These are phyloP conservation scores for Diversispora epigaea DNA, from an alignment of 192 early-diverging fungal genomes.

Conservation along the genomic window DNA sequence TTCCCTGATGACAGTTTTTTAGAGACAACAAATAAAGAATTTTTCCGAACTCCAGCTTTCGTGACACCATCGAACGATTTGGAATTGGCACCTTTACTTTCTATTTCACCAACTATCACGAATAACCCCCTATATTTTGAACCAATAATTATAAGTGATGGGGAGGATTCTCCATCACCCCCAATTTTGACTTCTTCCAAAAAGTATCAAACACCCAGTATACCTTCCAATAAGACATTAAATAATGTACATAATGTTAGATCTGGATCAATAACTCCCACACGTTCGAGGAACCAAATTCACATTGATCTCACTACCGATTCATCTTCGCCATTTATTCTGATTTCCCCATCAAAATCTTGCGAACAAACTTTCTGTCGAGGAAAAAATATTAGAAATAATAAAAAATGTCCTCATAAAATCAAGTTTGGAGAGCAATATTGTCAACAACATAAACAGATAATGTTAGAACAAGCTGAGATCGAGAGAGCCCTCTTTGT, in stretches of 20 bases:
- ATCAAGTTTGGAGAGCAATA: neutral
- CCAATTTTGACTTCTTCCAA: too few relatives aligned
- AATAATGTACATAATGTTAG: too few relatives aligned
- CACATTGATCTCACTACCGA: too few relatives aligned
- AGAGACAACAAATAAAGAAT: conserved; percentile 6
- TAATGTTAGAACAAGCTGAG: neutral
- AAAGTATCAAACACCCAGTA: too few relatives aligned
- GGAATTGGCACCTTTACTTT: neutral
- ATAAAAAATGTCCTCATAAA: neutral
- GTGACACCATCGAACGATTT: neutral
- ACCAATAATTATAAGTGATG: neutral
- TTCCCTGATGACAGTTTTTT: conserved; percentile 5
- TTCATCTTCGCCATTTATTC: too few relatives aligned
- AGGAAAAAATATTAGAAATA: neutral
- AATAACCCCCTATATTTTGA: neutral
- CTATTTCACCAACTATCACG: neutral
- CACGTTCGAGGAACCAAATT: too few relatives aligned
- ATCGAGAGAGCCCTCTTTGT: conserved; percentile 2
- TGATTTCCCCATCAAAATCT: neutral
- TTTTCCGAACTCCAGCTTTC: conserved; percentile 7
- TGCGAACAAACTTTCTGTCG: neutral
- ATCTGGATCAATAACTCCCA: too few relatives aligned
- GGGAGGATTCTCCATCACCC: too few relatives aligned
- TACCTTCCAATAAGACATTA: too few relatives aligned
- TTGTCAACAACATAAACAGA: conserved; percentile 5